A percentile compares a stretch with the other conserved stretches of the same genome.
Conservation (phyloP, 2,329 filamentous ascomycete genomes). For the Colletotrichum musae region DNA sequence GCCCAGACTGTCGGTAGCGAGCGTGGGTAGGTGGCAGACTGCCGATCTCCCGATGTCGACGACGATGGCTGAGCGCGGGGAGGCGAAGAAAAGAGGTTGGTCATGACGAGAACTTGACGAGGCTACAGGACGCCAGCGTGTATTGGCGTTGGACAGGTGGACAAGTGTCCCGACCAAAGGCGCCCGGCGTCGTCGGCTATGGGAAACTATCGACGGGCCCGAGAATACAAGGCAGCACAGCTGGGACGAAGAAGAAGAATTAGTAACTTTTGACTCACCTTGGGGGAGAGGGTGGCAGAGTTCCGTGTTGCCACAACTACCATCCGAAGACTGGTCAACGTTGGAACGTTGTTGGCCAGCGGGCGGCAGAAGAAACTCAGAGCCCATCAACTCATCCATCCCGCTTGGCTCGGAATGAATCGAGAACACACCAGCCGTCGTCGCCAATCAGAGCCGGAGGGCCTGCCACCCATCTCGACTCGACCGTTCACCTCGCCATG, state of each 20-base stretch:
- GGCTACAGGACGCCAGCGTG: background rate
- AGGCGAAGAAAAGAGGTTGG: conserved; percentile 11
- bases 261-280: background rate
- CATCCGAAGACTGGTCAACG: conserved; percentile 15
- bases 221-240: background rate
- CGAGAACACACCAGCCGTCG: background rate
- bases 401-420: conserved; percentile 7
- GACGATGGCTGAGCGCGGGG: background rate
- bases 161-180: background rate
- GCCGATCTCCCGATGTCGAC: conserved; percentile 36
- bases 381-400: background rate
- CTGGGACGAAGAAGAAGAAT: background rate
- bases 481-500: conserved; percentile 6
- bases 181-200: conserved; percentile 21
- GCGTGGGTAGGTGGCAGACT: conserved; percentile 14
- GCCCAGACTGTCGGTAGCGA: conserved; percentile 38
- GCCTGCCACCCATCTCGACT: conserved; percentile 3
- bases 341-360: background rate
- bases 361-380: conserved; percentile 10
- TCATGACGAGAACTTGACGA: conserved; percentile 2
- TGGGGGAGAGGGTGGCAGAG: background rate
- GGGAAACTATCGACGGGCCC: conserved; percentile 32
- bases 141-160: conserved; percentile 10
- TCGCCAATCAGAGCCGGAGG: conserved; percentile 17
- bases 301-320: conserved; percentile 26